A percentile compares a stretch with the other conserved stretches of the same genome.
Evolutionary conservation across 441 rosid species (phyloP).

Genomic region (Brassica balearica): DNA sequence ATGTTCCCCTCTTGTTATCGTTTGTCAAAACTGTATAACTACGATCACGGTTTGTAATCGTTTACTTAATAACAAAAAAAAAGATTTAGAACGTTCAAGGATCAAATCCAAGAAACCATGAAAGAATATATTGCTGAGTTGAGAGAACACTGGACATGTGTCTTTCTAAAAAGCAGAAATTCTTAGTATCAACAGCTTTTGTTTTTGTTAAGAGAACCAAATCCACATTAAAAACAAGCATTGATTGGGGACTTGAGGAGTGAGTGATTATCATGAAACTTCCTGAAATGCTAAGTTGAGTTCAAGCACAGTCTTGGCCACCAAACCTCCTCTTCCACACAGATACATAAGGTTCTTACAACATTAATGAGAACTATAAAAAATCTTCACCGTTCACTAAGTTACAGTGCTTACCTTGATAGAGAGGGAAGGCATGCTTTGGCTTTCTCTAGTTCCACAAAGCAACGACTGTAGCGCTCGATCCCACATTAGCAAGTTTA

Average conservation of each 20-base stretch:
- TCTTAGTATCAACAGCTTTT: slow-evolving; percentile 34
- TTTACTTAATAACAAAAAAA: too few species aligned
- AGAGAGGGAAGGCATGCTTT: slow-evolving; percentile 64
- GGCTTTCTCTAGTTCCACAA: slow-evolving; percentile 81
- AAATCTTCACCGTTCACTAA: background rate
- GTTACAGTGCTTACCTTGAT: slow-evolving; percentile 51
- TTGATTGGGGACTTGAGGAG: slow-evolving; percentile 32
- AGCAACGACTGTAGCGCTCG: slow-evolving; percentile 81
- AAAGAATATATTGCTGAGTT: too few species aligned
- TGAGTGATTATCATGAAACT: slow-evolving; percentile 50
- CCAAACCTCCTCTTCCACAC: slow-evolving; percentile 74
- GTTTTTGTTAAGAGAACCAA: slow-evolving; percentile 20
- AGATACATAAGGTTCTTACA: slow-evolving; percentile 9
- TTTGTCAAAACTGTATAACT: too few species aligned
- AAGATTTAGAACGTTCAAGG: too few species aligned
- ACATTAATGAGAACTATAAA: background rate
- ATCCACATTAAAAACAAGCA: slow-evolving; percentile 34
- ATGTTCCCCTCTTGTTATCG: too few species aligned
- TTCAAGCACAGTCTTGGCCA: slow-evolving; percentile 80
- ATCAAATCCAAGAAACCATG: too few species aligned
- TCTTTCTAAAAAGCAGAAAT: too few species aligned
- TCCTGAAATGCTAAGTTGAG: slow-evolving; percentile 79
- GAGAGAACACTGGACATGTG: too few species aligned
- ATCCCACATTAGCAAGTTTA: slow-evolving; percentile 49
- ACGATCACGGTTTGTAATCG: too few species aligned